These are phyloP conservation scores for Ceratocystis harringtonii DNA, from an alignment of 2,329 filamentous ascomycete species.

Conservation along the genomic window DNA sequence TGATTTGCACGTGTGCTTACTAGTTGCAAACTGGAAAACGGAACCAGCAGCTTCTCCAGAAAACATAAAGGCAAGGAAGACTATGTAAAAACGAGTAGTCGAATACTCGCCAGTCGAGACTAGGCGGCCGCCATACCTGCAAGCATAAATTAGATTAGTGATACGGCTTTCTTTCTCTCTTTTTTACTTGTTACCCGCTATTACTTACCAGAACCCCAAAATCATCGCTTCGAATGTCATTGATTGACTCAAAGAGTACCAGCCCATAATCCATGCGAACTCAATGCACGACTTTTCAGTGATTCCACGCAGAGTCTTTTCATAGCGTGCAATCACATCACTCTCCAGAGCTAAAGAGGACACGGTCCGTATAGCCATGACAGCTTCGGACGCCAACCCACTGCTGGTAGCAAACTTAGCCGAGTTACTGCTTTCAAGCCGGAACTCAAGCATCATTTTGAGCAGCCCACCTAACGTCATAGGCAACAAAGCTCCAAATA, in stretches of 20 bases:
- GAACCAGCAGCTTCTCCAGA: slow-evolving; percentile 29
- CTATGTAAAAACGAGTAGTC: slow-evolving; percentile 33
- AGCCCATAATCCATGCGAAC: slow-evolving; percentile 28
- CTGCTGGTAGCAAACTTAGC: slow-evolving; percentile 33
- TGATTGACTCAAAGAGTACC: slow-evolving; percentile 29
- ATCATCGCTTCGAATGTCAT: slow-evolving; percentile 28
- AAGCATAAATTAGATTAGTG: neutral
- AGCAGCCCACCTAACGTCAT: slow-evolving; percentile 32
- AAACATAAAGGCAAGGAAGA: slow-evolving; percentile 37
- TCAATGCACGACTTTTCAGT: slow-evolving; percentile 22
- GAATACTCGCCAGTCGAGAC: slow-evolving; percentile 33
- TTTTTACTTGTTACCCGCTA: neutral
- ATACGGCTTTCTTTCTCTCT: neutral
- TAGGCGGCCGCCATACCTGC: slow-evolving; percentile 28
- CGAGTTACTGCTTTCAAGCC: slow-evolving; percentile 31
- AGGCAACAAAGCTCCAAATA: slow-evolving; percentile 32
- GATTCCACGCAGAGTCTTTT: slow-evolving; percentile 23
- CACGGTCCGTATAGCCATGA: slow-evolving; percentile 35
- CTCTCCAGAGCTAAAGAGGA: slow-evolving; percentile 34
- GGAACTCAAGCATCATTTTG: slow-evolving; percentile 34
- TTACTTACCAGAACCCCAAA: slow-evolving; percentile 27
- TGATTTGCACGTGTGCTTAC: slow-evolving; percentile 18
- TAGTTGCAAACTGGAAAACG: slow-evolving; percentile 35
- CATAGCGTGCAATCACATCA: slow-evolving; percentile 28
- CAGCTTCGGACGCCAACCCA: slow-evolving; percentile 35